phyloP scores from a whole-genome alignment of 2,329 filamentous ascomycete genomes.

The Clarireedia homoeocarpa region DNA sequence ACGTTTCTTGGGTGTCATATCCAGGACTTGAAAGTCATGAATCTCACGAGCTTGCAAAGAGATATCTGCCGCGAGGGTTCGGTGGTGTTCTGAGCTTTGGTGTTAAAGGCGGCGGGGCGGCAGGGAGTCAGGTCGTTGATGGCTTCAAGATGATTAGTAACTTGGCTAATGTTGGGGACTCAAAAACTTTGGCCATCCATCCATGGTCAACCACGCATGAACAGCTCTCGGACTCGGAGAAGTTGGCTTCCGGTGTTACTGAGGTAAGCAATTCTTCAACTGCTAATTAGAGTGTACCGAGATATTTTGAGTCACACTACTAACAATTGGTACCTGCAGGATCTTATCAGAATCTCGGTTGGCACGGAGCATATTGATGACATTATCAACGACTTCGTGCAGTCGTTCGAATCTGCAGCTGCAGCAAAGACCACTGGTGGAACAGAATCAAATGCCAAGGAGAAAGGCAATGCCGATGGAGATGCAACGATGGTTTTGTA shows the following conservation, averaged over 20 bases:
- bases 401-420: constrained; percentile 64
- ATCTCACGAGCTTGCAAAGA: constrained; percentile 73
- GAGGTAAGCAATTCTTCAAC: constrained; percentile 40
- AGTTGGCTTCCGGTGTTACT: constrained; percentile 71
- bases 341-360: constrained; percentile 90
- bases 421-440: constrained; percentile 32
- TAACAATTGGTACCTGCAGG: constrained; percentile 38
- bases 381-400: constrained; percentile 91
- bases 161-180: constrained; percentile 91
- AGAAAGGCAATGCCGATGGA: constrained; percentile 14
- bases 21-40: constrained; percentile 77
- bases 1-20: constrained; percentile 92
- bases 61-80: constrained; percentile 76
- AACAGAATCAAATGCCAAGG: constrained; percentile 15
- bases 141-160: constrained; percentile 93
- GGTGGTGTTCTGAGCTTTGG: constrained; percentile 92
- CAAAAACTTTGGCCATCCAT: constrained; percentile 90
- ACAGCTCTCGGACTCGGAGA: constrained; percentile 80
- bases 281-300: too few species aligned
- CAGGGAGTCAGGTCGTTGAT: constrained; percentile 83
- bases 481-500: constrained; percentile 26
- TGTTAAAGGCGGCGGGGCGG: constrained; percentile 78
- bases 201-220: constrained; percentile 94
- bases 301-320: background rate
- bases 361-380: constrained; percentile 96